Evolutionary conservation across 371 early-diverging fungal species (phyloP).

Genomic region (Mucor saturninus): DNA sequence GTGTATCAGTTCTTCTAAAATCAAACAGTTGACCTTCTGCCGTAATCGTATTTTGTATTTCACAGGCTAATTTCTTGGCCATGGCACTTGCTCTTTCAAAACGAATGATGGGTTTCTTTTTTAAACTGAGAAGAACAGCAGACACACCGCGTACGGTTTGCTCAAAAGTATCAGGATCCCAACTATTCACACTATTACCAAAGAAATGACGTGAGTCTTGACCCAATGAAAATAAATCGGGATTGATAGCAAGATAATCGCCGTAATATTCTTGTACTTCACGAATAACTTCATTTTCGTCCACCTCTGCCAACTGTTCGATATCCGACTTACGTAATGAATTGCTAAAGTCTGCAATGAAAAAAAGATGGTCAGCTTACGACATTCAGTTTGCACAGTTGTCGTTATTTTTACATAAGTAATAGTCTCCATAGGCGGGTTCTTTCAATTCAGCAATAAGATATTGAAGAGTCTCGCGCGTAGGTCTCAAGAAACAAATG

Average conservation of each 20-base stretch:
- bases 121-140: constrained; percentile 80
- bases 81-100: constrained; percentile 81
- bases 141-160: constrained; percentile 81
- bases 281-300: constrained; percentile 91
- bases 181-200: constrained; percentile 66
- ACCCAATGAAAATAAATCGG: constrained; percentile 83
- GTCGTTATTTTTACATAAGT: constrained; percentile 67
- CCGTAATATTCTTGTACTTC: constrained; percentile 96
- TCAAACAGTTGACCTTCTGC: constrained; percentile 86
- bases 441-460: constrained; percentile 89
- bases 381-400: no score
- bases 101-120: constrained; percentile 90
- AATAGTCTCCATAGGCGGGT: constrained; percentile 93
- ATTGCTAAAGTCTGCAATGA: constrained; percentile 82
- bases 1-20: constrained; percentile 78
- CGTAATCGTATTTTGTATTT: constrained; percentile 79
- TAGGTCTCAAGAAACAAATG: constrained; percentile 89
- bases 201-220: constrained; percentile 71
- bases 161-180: constrained; percentile 78
- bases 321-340: constrained; percentile 86
- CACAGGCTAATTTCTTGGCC: constrained; percentile 82
- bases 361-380: not conserved
- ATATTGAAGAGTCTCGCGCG: constrained; percentile 79
- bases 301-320: constrained; percentile 93
- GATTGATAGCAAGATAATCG: constrained; percentile 87